Evolutionary conservation across 2,329 filamentous ascomycete species (phyloP), one percentile per base, ranked within the genome.

Genomic region (Aspergillus quadrilineatus): DNA sequence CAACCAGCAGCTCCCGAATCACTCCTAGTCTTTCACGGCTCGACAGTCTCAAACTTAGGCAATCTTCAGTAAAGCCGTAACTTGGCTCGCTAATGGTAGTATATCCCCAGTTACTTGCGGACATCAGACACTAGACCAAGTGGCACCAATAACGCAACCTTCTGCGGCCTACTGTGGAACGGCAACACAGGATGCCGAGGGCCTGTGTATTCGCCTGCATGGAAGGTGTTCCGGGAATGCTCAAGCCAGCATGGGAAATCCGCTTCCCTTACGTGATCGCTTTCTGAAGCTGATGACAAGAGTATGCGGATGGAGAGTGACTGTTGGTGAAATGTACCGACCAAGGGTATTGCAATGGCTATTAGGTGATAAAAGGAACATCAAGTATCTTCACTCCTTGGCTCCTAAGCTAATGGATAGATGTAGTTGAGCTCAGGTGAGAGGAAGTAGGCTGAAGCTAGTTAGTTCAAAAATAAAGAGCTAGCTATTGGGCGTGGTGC

Each of bases 181-280:
- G 60, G 57, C 9, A 60, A 45, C 10, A 57, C 62, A 36, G 63
- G 63, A 5, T 60, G 59, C 14, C 55, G 59, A 5, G 36, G 12
- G 4, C 62, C 62, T 3, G 50, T 41, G n/a, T 60, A 59, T n/a
- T 47, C 57, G 28, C 59, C 55, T 5, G 60, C 60, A 26, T 64
- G 59, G 42, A 63, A 64, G 12, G 63, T 63, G 26, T 63, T 62
- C n/a, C 60, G 60, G 32, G 57, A 64, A 45, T 64, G 60, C 14
- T 64, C 58, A 3, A 63, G 36, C 1, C 39, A 43, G 7, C 37
- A 12, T 34, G 30, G 41, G 28, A 30, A 7, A 45, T 43, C 36
- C 30, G 45, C 17, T 39, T 60, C 6, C 61, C 61, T 7, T 34
- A 34, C 10, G 30, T 34, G 50, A 63, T 58, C 4, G 46, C 22